Evolutionary conservation across 148 eudicot species (phyloP), one percentile per base, ranked within the genome.

Genomic region (Rhododendron vialii): DNA sequence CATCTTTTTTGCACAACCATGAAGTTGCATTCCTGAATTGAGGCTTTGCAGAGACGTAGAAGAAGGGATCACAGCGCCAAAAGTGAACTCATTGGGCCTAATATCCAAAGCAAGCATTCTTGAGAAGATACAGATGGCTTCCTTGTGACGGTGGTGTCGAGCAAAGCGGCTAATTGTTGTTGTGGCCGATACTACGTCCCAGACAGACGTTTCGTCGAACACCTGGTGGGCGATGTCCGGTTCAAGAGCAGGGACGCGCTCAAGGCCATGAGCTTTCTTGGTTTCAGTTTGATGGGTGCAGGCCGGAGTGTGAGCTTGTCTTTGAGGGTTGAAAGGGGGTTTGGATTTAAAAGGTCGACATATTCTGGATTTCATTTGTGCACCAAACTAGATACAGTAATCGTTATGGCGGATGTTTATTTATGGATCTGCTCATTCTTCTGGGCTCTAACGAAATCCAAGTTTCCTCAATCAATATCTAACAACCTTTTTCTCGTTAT

Each of bases 71-170:
- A 91, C 69, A 13, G 89, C 57, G 26, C 91, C 91, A 43, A 93
- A 91, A 11, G 92, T 91, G 95, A 89, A 91, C 84, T 88, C 91
- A 75, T 89, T 93, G 33, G 92, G 93, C 26, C 45, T 88, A 12
- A 90, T 80, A 71, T 88, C 83, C 43, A 80, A 22, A 78, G 8
- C 43, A 30, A 90, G 88, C 91, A 91, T 89, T 82, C 48, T 85
- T 24, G 82, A 82, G 85, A 90, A 91, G 67, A 91, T 7, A 78
- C 7, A 7, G 5, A 91, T 74, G 11, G 92, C 84, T 45, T 88
- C 92, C 38, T 59, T 30, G 83, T 90, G 87, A 53, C 82, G 84
- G 50, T 75, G 74, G 53, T 80, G 69, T 57, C 84, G 84, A n/a
- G 89, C 85, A 36, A 86, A 78, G 10, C 43, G 90, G 93, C 91